Percentiles rank a stretch among this genome's conserved stretches.
Conservation (phyloP, 306 rosid genomes). For the Cucurbita pepo region DNA sequence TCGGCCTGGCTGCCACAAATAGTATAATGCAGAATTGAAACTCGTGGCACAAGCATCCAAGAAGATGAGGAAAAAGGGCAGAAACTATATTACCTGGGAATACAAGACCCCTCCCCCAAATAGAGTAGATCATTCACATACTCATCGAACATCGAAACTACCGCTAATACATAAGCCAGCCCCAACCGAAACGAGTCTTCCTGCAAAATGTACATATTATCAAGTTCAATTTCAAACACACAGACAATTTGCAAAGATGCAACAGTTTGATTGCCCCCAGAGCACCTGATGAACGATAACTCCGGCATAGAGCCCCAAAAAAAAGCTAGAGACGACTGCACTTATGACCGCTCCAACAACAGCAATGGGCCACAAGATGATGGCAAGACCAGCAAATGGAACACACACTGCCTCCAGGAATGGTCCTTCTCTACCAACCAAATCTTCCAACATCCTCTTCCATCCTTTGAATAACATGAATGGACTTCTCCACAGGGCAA, state of each 20-base stretch:
- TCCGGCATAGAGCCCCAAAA: constrained; percentile 51
- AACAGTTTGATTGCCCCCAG: not conserved
- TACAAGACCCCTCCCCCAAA: constrained; percentile 72
- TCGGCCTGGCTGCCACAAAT: constrained; percentile 71
- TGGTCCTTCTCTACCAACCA: constrained; percentile 78
- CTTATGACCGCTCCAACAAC: constrained; percentile 43
- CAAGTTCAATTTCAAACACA: not conserved
- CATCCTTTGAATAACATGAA: constrained; percentile 67
- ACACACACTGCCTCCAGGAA: constrained; percentile 68
- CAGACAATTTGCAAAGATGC: not conserved
- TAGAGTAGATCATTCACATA: constrained; percentile 67
- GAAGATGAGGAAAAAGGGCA: not conserved
- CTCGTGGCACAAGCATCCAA: not conserved
- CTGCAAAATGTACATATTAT: constrained; percentile 13
- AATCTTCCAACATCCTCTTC: constrained; percentile 75
- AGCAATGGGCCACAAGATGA: constrained; percentile 73
- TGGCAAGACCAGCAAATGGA: constrained; percentile 75
- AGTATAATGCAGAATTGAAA: not conserved
- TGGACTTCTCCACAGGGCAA: constrained; percentile 72
- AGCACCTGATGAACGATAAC: constrained; percentile 62
- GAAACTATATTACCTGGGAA: constrained; percentile 42
- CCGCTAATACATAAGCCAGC: constrained; percentile 48
- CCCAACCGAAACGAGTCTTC: constrained; percentile 56
- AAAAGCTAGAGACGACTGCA: constrained; percentile 34
- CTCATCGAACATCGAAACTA: constrained; percentile 68